phyloP scores from a whole-genome alignment of 805 yeast species.

The Martiniozyma abietophila region DNA sequence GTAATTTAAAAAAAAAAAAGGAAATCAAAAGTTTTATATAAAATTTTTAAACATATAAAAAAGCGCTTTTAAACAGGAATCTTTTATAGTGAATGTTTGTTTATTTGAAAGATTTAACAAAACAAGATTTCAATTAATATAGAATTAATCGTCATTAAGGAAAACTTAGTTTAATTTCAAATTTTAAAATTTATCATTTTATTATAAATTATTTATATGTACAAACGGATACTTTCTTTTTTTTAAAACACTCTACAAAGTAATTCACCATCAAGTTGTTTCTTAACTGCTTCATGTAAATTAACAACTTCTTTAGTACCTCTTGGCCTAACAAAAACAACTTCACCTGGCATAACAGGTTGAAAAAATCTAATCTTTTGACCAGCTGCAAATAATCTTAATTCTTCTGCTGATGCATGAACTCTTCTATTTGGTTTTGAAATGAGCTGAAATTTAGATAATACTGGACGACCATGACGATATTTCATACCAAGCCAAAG shows the following conservation, averaged over 20 bases:
- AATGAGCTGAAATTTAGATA: constrained; percentile 60
- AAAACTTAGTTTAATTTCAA: no score
- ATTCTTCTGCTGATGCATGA: constrained; percentile 49
- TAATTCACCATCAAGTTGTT: constrained; percentile 64
- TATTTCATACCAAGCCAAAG: constrained; percentile 91
- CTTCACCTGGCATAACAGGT: constrained; percentile 86
- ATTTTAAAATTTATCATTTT: no score
- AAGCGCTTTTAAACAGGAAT: no score
- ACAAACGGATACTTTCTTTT: constrained; percentile 5
- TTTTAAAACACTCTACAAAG: constrained; percentile 55
- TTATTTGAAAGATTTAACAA: no score
- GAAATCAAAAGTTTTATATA: no score
- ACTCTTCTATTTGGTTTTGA: constrained; percentile 82
- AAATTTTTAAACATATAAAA: no score
- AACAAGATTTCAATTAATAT: no score
- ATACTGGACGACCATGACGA: constrained; percentile 68
- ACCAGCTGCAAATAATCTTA: constrained; percentile 70
- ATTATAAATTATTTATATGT: no score
- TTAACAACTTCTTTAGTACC: constrained; percentile 50
- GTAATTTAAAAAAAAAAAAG: no score
- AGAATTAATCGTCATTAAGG: no score
- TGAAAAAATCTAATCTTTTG: constrained; percentile 61
- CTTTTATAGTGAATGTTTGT: no score
- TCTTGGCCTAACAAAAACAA: constrained; percentile 50
- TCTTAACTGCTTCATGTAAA: constrained; percentile 77